Evolutionary conservation across 805 yeast genomes (phyloP).

Genomic region (Wickerhamomyces pijperi): DNA sequence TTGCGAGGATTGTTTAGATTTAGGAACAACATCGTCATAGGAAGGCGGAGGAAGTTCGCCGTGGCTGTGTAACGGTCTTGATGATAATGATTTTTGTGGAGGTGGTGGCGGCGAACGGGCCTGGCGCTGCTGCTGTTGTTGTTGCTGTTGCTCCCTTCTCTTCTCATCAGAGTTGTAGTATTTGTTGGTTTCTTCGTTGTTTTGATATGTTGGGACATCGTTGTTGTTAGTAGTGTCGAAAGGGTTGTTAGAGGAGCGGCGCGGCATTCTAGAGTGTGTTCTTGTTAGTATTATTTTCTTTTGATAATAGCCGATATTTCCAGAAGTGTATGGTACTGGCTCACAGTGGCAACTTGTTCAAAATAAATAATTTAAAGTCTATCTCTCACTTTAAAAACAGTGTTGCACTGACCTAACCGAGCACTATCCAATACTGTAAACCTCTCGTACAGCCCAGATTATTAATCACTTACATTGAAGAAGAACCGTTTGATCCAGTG

Average conservation of each 20-base stretch:
- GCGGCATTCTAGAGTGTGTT: constrained; percentile 11
- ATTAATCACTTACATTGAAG: neutral
- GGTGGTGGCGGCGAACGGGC: too few species aligned
- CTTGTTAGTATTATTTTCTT: constrained; percentile 4
- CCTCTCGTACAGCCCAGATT: too few species aligned
- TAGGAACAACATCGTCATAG: constrained; percentile 61
- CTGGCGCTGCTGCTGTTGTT: too few species aligned
- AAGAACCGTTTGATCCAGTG: neutral
- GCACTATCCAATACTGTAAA: too few species aligned
- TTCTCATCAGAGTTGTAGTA: constrained; percentile 20
- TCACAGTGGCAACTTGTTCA: too few species aligned
- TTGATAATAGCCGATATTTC: too few species aligned
- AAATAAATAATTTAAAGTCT: too few species aligned
- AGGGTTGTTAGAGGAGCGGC: constrained; percentile 34
- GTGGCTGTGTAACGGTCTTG: too few species aligned
- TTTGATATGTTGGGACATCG: constrained; percentile 21
- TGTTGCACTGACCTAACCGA: too few species aligned
- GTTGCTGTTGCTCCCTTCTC: constrained; percentile 9
- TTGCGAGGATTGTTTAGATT: constrained; percentile 27
- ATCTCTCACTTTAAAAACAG: too few species aligned
- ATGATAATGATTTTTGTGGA: too few species aligned
- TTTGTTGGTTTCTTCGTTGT: constrained; percentile 22
- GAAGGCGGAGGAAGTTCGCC: constrained; percentile 48
- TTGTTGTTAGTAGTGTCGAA: constrained; percentile 28
- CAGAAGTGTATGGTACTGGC: too few species aligned